Evolutionary conservation across 768 basidiomycete species (phyloP), one percentile per base, ranked within the genome.

Genomic region (Roridomyces roridus): DNA sequence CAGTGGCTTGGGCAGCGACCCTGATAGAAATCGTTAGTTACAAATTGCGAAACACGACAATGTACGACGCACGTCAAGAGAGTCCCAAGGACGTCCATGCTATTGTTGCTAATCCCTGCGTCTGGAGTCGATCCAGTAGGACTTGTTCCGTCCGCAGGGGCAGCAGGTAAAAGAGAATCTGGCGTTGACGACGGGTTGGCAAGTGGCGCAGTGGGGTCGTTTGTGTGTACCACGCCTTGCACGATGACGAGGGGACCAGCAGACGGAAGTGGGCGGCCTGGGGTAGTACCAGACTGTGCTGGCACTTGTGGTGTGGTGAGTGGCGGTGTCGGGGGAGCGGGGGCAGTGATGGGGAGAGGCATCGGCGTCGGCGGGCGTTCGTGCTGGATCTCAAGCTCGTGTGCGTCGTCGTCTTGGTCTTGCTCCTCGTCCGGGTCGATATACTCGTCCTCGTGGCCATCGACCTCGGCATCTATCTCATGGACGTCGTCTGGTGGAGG

Each of bases 1-100:
- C 92, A 1, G 92, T 93, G n/a, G 92, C 92, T 10, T 92, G 90
- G n/a, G 92, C 91, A 4, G 92, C 92, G 28, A 94, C 92, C 64
- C 92, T 91, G 59, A 46, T 26, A 28, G 24, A 48, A 57, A 45
- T 29, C 51, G 47, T 28, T 36, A 18, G 36, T 60, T 17, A 11
- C 44, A 23, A 57, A 24, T 31, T n/a, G 52, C 15, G 34, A 42
- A 6, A 18, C 46, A 46, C 15, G 28, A 34, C 18, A 21, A 29
- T 5, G 24, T 21, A 14, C 3, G 31, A 73, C 81, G 44, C 65
- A 90, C 91, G 91, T 92, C 28, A 93, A 76, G 15, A 93, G 70
- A n/a, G 91, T 92, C 21, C 91, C 91, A 25, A 93, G 74, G 11
- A 93, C 89, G 64, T 92, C 91, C 40, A 92, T 89, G 67, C 90